Conservation (phyloP, 116 monocot species). For the Cymodocea nodosa region DNA sequence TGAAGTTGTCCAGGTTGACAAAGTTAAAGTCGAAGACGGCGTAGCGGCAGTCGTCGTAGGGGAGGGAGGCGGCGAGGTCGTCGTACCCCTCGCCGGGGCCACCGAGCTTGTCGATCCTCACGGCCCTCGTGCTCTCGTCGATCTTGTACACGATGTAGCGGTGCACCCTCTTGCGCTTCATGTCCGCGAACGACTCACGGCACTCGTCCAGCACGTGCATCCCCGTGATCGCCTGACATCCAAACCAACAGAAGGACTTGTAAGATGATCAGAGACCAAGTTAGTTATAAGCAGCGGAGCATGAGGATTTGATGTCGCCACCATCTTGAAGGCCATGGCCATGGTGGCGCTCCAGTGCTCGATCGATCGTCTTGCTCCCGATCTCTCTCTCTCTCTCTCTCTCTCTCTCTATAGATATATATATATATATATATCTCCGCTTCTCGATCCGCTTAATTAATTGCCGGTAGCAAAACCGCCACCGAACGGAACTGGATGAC, state of each 20-base stretch:
- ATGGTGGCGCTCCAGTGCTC: too few relatives aligned
- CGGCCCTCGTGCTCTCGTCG: slow-evolving; percentile 37
- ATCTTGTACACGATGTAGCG: slow-evolving; percentile 62
- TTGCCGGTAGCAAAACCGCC: too few relatives aligned
- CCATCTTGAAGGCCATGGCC: too few relatives aligned
- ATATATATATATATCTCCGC: too few relatives aligned
- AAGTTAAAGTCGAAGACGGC: slow-evolving; percentile 77
- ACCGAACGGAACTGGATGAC: too few relatives aligned
- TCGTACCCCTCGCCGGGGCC: slow-evolving; percentile 45
- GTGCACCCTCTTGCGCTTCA: slow-evolving; percentile 55
- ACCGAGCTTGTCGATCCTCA: slow-evolving; percentile 53
- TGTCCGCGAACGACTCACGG: slow-evolving; percentile 38
- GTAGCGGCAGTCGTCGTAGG: slow-evolving; percentile 65
- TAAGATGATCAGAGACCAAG: too few relatives aligned
- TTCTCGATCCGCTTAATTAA: too few relatives aligned
- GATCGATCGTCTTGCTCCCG: too few relatives aligned
- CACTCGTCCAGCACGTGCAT: slow-evolving; percentile 54
- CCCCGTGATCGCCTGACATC: slow-evolving; percentile 48
- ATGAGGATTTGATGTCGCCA: neutral
- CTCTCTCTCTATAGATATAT: too few relatives aligned
- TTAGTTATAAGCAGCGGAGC: too few relatives aligned
- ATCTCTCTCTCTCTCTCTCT: too few relatives aligned
- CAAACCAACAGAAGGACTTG: neutral
- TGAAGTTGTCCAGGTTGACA: slow-evolving; percentile 52
- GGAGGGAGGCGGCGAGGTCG: slow-evolving; percentile 52